Conservation (phyloP, 805 yeast species). For the Myxozyma monticola region DNA sequence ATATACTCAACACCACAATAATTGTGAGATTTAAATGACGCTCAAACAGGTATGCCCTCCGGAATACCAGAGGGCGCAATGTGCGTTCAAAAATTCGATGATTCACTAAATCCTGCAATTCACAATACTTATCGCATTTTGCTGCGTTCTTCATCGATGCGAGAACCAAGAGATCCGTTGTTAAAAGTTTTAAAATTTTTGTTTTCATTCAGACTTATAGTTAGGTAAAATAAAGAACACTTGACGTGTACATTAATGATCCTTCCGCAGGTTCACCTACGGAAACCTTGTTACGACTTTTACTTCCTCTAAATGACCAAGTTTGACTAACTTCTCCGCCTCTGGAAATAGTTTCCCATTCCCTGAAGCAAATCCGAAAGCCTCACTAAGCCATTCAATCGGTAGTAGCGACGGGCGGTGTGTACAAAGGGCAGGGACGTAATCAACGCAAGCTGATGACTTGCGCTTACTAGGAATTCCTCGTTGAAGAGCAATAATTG, state of each 20-base stretch:
- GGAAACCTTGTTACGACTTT: slow-evolving; percentile 49
- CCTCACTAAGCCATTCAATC: slow-evolving; percentile 49
- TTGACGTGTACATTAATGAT: slow-evolving; percentile 38
- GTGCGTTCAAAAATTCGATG: slow-evolving; percentile 51
- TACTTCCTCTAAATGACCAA: slow-evolving; percentile 50
- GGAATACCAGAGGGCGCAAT: slow-evolving; percentile 48
- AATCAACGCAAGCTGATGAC: slow-evolving; percentile 50
- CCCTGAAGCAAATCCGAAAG: slow-evolving; percentile 43
- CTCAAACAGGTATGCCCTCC: slow-evolving; percentile 46
- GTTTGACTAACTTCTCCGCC: slow-evolving; percentile 40
- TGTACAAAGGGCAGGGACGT: slow-evolving; percentile 51
- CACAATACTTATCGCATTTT: slow-evolving; percentile 48
- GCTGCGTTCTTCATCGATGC: slow-evolving; percentile 51
- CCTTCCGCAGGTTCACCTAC: slow-evolving; percentile 48
- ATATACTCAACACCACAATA: slow-evolving; percentile 24
- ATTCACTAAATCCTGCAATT: slow-evolving; percentile 44
- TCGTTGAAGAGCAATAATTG: slow-evolving; percentile 50
- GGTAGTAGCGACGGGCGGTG: slow-evolving; percentile 49
- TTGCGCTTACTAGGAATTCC: slow-evolving; percentile 51
- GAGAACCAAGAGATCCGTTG: slow-evolving; percentile 49
- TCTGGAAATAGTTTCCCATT: slow-evolving; percentile 44
- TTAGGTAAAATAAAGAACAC: slow-evolving; percentile 18
- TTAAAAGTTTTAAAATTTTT: slow-evolving; percentile 43
- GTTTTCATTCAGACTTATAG: slow-evolving; percentile 15
- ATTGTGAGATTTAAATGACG: slow-evolving; percentile 44